These are phyloP conservation scores for Globisporangium radiosum DNA, from an alignment of 352 stramenopile species.

Conservation along the genomic window DNA sequence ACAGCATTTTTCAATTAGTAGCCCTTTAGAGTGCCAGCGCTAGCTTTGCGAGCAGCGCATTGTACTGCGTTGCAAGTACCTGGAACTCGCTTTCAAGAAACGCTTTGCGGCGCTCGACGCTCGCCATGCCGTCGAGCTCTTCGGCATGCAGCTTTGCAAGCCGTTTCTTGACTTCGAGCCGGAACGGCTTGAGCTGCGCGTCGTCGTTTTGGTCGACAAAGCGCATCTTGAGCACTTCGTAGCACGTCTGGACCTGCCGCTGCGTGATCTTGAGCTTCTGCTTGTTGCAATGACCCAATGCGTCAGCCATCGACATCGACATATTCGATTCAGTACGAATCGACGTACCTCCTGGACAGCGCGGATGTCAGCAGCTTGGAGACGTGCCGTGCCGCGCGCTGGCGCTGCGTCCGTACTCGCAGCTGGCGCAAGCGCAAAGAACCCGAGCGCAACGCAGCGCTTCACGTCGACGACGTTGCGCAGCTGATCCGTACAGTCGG, in stretches of 20 bases:
- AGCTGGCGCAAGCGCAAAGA: conserved; percentile 46
- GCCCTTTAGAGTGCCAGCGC: too few relatives aligned
- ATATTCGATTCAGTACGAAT: neutral
- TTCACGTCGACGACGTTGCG: conserved; percentile 67
- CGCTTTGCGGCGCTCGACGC: conserved; percentile 60
- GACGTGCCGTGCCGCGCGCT: conserved; percentile 27
- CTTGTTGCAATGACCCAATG: neutral
- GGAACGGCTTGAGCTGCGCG: conserved; percentile 51
- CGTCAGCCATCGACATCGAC: neutral
- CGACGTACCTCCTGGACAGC: conserved; percentile 48
- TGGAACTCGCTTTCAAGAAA: conserved; percentile 70
- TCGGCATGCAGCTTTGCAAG: conserved; percentile 62
- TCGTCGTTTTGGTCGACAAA: conserved; percentile 50
- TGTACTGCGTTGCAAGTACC: conserved; percentile 44
- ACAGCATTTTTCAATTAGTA: too few relatives aligned
- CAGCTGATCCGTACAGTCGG: conserved; percentile 23
- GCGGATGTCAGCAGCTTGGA: conserved; percentile 45
- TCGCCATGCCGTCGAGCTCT: conserved; percentile 69
- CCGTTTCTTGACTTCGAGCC: conserved; percentile 78
- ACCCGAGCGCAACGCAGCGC: conserved; percentile 45
- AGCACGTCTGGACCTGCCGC: conserved; percentile 73
- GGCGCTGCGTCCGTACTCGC: conserved; percentile 8
- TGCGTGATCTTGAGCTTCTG: conserved; percentile 73
- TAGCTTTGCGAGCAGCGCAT: conserved; percentile 15
- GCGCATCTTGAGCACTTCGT: conserved; percentile 64